Evolutionary conservation across 2,329 filamentous ascomycete genomes (phyloP), one percentile per base, ranked within the genome.

Genomic region (Ascochyta fabae): DNA sequence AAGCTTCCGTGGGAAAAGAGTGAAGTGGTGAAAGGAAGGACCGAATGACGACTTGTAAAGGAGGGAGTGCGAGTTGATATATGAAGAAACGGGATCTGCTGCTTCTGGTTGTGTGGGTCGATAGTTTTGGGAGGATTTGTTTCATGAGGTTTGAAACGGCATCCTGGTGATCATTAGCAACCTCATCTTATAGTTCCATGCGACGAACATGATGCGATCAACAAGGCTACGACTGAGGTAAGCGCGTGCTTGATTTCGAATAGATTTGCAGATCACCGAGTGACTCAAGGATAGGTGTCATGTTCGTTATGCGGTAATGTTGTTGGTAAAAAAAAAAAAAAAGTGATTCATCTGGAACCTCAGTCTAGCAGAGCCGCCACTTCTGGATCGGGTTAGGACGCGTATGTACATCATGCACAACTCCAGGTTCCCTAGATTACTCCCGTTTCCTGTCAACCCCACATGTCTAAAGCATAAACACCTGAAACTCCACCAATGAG

Each of bases 101-200:
- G 41, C 44, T 36, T 41, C 38, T 55, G 45, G 41, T 33, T 38
- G 42, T 38, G 47, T 53, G 43, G 46, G 49, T 36, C 57, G 53
- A 58, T 46, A 34, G n/a, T 35, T 24, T 31, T 47, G 36, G 33
- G 42, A 51, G 40, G 31, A 43, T 51, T 44, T 35, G 53, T 56
- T 56, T 56, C 53, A 56, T 39, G 38, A 47, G 19, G 36, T 23
- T 51, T 64, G 62, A 68, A 67, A 67, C 62, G 51, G 52, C 52
- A 41, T 60, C 64, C 64, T 66, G 65, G 57, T 58, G 59, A 68
- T 67, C 64, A 67, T 67, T 60, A 47, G 41, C 48, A 47, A 26
- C 54, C 15, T 40, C 45, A 36, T 43, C 35, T 45, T 48, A 45
- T 26, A 40, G 6, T 15, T 39, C 13, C 10, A 42, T 34, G 24